Evolutionary conservation across 2,329 filamentous ascomycete species (phyloP), one percentile per base, ranked within the genome.

Genomic region (Penicillium verrucosum): DNA sequence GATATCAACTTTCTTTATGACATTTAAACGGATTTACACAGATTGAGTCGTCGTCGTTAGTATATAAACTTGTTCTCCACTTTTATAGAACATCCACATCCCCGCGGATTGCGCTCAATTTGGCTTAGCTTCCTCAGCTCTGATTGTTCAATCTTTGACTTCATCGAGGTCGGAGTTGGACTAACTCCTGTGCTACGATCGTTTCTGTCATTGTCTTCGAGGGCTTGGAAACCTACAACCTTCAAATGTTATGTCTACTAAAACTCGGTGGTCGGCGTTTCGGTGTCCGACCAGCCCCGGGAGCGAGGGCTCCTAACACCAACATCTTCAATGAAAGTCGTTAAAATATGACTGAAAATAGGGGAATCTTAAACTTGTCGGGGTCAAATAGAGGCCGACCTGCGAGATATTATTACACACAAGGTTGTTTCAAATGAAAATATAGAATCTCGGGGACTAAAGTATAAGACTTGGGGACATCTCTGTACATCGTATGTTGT

Each of bases 211-310:
- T 2, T 41, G 4, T 25, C 21, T 42, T 42, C 21, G 37, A 40
- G 5, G 6, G 38, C 4, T 41, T 41, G 9, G 1, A 23, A 23
- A 23, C n/a, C 10, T 30, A 11, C 1, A 18, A 27, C 5, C 16
- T 43, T n/a, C 16, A 21, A 18, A 11, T 23, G 5, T 10, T 11
- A 2, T n/a, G n/a, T 38, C 36, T 9, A 37, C n/a, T 7, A 36
- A 34, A 36, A 34, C 27, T 53, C 51, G 51, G 51, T 32, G 14
- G 47, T 55, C 53, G 53, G 47, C 16, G 53, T 36, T 51, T 56
- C 53, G 47, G 53, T 16, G 2, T 51, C 53, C 53, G 47, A 11
- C 5, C 12, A 6, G n/a, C n/a, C n/a, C 29, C 25, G 43, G 16
- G 27, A 9, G 42, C 43, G 51, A 41, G 18, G n/a, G 14, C 18